These are phyloP conservation scores for Gossypium anomalum DNA, from an alignment of 345 rosid species.

Conservation along the genomic window DNA sequence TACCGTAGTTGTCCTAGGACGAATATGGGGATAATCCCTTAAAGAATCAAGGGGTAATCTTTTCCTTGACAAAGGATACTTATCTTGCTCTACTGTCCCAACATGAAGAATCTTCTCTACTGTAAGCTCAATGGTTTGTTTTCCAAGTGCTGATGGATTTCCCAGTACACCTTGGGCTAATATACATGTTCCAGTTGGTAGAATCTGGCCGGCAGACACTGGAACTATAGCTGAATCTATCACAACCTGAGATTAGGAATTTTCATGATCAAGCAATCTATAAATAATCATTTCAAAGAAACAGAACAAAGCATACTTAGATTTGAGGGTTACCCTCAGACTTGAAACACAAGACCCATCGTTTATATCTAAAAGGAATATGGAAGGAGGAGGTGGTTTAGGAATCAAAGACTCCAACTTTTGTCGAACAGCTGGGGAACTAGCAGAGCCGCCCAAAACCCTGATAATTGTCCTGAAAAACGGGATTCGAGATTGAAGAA, in stretches of 20 bases:
- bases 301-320: neutral
- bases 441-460: slow-evolving; percentile 45
- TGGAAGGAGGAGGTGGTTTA: slow-evolving; percentile 27
- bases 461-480: slow-evolving; percentile 52
- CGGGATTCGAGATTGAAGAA: slow-evolving; percentile 60
- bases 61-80: slow-evolving; percentile 60
- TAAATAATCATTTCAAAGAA: neutral
- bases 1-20: slow-evolving; percentile 86
- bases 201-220: slow-evolving; percentile 37
- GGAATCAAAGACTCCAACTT: slow-evolving; percentile 36
- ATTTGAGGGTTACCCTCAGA: slow-evolving; percentile 47
- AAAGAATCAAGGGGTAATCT: slow-evolving; percentile 60
- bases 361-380: slow-evolving; percentile 40
- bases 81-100: slow-evolving; percentile 58
- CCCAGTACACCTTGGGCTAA: slow-evolving; percentile 60
- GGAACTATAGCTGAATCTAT: slow-evolving; percentile 13
- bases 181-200: slow-evolving; percentile 63
- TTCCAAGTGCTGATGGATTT: slow-evolving; percentile 25
- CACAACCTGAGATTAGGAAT: too few species aligned
- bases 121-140: slow-evolving; percentile 50
- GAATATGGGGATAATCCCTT: slow-evolving; percentile 68
- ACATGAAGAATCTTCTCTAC: slow-evolving; percentile 70
- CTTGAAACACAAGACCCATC: slow-evolving; percentile 70
- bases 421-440: slow-evolving; percentile 31
- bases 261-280: too few species aligned